phyloP scores from a whole-genome alignment of 257 asterid genomes.

The Lantana camara region DNA sequence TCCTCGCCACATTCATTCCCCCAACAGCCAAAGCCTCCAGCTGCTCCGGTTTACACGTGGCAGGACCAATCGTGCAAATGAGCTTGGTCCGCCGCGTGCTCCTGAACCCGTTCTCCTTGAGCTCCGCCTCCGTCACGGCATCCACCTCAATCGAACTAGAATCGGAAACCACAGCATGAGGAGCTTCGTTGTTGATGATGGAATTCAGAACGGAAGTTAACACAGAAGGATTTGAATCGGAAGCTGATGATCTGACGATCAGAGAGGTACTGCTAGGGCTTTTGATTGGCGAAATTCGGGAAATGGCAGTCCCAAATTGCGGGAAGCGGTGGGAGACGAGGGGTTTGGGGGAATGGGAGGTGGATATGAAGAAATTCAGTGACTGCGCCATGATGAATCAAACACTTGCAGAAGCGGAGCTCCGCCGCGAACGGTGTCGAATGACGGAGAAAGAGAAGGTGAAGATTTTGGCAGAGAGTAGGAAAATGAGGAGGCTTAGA shows the following conservation, averaged over 20 bases:
- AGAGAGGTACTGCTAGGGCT: constrained; percentile 26
- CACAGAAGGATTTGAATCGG: constrained; percentile 33
- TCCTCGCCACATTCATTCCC: constrained; percentile 95
- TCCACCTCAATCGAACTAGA: constrained; percentile 85
- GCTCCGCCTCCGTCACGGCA: constrained; percentile 88
- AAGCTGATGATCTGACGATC: constrained; percentile 37
- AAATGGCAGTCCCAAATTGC: constrained; percentile 15
- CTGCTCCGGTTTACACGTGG: constrained; percentile 79
- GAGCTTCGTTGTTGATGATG: constrained; percentile 27
- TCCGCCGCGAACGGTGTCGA: constrained; percentile 23
- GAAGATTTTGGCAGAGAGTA: constrained; percentile 5
- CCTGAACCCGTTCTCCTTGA: constrained; percentile 96
- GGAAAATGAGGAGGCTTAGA: background rate
- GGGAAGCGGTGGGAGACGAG: constrained; percentile 32
- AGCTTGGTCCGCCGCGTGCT: constrained; percentile 97
- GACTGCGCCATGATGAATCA: constrained; percentile 45
- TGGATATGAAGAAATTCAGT: constrained; percentile 42
- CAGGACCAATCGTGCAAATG: constrained; percentile 88
- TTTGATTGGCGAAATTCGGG: constrained; percentile 25
- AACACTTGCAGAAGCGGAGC: constrained; percentile 9
- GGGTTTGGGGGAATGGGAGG: constrained; percentile 47
- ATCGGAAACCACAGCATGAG: constrained; percentile 40
- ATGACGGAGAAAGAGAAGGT: background rate
- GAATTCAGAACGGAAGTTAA: constrained; percentile 43
- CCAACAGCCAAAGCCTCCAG: constrained; percentile 95